Evolutionary conservation across 306 rosid species (phyloP).

Genomic region (Cicer chorassanicum): DNA sequence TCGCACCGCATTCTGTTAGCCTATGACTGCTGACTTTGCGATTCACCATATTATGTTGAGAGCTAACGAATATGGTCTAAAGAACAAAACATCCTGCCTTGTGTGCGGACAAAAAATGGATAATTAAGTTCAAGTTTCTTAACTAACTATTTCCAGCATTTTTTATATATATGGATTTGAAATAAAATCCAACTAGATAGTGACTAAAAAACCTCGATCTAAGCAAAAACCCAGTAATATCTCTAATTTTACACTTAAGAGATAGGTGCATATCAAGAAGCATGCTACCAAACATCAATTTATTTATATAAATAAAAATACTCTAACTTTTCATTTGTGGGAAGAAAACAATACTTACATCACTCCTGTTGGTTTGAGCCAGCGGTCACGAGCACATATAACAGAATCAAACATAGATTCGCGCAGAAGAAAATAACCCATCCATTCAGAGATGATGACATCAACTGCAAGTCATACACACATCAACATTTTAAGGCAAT

Average conservation of each 20-base stretch:
- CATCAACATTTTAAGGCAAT: slow-evolving; percentile 27
- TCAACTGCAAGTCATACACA: slow-evolving; percentile 66
- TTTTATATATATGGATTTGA: slow-evolving; percentile 2
- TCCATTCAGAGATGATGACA: slow-evolving; percentile 98
- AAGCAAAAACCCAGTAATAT: slow-evolving; percentile 4
- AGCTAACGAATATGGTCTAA: not conserved
- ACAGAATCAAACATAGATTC: slow-evolving; percentile 99
- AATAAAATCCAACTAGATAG: not conserved
- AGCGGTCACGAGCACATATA: slow-evolving; percentile 94
- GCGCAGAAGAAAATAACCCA: slow-evolving; percentile 98
- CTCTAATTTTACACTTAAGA: not conserved
- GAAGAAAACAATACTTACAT: slow-evolving; percentile 61
- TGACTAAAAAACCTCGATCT: slow-evolving; percentile 1
- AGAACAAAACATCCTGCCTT: not conserved
- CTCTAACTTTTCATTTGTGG: not conserved
- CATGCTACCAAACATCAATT: slow-evolving; percentile 26
- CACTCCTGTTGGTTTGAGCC: slow-evolving; percentile 97
- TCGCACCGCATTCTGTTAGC: not conserved
- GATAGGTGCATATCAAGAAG: slow-evolving; percentile 31
- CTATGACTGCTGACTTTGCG: not conserved
- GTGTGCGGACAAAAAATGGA: no score
- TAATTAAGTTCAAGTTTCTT: not conserved
- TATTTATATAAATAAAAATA: slow-evolving; percentile 21
- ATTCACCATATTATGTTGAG: slow-evolving; percentile 11
- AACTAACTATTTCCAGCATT: not conserved